Percentiles rank a stretch among this genome's conserved stretches.
Evolutionary conservation across 441 rosid genomes (phyloP).

Genomic region (Populus tomentosa): DNA sequence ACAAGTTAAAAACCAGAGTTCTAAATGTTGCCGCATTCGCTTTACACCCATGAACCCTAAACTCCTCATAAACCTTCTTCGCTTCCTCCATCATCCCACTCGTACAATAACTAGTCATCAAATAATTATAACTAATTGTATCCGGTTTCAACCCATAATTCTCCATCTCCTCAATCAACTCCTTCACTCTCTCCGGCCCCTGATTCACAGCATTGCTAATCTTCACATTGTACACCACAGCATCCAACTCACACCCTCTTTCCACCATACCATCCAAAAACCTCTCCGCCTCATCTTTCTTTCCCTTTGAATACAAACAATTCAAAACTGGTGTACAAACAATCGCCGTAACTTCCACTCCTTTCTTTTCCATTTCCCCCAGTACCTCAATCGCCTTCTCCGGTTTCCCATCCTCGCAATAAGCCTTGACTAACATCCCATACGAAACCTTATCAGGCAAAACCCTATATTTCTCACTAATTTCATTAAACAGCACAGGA

Average conservation of each 20-base stretch:
- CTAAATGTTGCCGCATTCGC: slow-evolving; percentile 67
- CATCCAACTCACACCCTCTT: slow-evolving; percentile 52
- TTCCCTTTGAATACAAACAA: slow-evolving; percentile 49
- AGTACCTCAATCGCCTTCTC: slow-evolving; percentile 49
- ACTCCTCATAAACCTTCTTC: slow-evolving; percentile 47
- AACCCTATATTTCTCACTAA: slow-evolving; percentile 34
- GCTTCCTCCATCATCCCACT: slow-evolving; percentile 62
- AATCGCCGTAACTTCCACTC: slow-evolving; percentile 47
- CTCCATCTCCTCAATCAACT: slow-evolving; percentile 61
- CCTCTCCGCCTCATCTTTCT: slow-evolving; percentile 43
- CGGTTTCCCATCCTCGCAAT: slow-evolving; percentile 48
- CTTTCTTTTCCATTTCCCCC: slow-evolving; percentile 45
- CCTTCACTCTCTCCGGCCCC: slow-evolving; percentile 47
- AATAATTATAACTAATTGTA: too few species aligned
- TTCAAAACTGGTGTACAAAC: slow-evolving; percentile 49
- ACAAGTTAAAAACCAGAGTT: slow-evolving; percentile 51
- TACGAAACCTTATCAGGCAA: slow-evolving; percentile 58
- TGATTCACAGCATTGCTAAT: slow-evolving; percentile 36
- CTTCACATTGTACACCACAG: slow-evolving; percentile 54
- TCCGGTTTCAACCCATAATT: slow-evolving; percentile 55
- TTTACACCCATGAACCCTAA: slow-evolving; percentile 44
- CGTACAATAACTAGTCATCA: slow-evolving; percentile 55
- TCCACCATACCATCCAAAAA: slow-evolving; percentile 55
- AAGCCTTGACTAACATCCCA: slow-evolving; percentile 59
- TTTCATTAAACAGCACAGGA: slow-evolving; percentile 54